These are phyloP conservation scores for Trichocomaceae sp. DNA, from an alignment of 2,329 filamentous ascomycete genomes.

Conservation along the genomic window DNA sequence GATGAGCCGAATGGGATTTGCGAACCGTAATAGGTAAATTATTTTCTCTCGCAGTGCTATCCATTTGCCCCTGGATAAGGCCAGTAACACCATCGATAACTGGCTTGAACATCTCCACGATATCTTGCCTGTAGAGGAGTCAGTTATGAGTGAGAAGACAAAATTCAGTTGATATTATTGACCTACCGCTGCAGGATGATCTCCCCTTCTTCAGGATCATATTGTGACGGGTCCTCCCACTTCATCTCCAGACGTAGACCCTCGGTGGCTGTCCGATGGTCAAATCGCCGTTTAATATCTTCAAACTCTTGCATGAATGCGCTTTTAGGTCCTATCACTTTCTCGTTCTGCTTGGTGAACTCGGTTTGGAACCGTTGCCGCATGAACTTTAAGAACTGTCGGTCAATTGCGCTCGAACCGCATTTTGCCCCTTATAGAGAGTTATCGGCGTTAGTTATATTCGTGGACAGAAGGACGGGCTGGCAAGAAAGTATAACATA, in stretches of 20 bases:
- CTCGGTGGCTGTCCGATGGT: background rate
- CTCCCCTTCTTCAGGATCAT: background rate
- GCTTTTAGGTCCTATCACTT: background rate
- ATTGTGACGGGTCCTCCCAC: background rate
- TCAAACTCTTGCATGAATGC: background rate
- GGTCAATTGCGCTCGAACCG: constrained; percentile 8
- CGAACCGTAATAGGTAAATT: background rate
- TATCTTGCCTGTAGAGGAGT: background rate
- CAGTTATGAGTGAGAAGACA: background rate
- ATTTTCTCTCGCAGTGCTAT: background rate
- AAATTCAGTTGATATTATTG: background rate
- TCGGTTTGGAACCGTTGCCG: background rate
- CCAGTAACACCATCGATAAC: background rate
- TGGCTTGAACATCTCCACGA: background rate
- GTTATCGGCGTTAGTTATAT: background rate
- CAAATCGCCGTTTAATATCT: background rate
- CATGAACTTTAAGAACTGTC: constrained; percentile 6
- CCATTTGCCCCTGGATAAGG: background rate
- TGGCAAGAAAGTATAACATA: background rate
- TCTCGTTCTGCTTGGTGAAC: background rate
- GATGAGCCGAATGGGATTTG: background rate
- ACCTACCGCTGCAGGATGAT: background rate
- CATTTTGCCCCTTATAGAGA: constrained; percentile 4
- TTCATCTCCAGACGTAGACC: background rate
- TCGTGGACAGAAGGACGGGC: background rate